Conservation (phyloP, 495 filamentous ascomycete genomes). For the Neurospora sp. region DNA sequence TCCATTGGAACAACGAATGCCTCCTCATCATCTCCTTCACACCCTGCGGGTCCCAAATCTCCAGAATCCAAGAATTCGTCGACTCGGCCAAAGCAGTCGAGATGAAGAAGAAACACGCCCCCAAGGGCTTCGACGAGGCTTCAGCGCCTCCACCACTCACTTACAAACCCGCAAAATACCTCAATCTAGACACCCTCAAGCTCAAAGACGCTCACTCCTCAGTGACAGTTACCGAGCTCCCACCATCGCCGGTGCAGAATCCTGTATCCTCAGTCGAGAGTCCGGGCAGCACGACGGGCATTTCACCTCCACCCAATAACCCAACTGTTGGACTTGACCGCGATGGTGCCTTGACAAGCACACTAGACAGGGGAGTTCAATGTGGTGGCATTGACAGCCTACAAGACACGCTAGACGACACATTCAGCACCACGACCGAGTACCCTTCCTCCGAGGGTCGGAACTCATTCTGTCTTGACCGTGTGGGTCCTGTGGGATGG, state of each 20-base stretch:
- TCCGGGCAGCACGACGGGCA: neutral
- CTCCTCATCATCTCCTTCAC: constrained; percentile 26
- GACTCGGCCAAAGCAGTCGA: constrained; percentile 30
- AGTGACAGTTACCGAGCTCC: neutral
- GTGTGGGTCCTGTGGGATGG: neutral
- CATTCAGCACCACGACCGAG: neutral
- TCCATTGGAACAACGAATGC: constrained; percentile 31
- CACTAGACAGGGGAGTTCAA: neutral
- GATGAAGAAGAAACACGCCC: constrained; percentile 24
- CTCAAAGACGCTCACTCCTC: neutral
- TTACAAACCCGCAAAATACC: neutral
- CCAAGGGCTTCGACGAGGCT: constrained; percentile 13
- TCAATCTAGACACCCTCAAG: neutral
- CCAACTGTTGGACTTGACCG: neutral
- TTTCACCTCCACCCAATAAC: neutral
- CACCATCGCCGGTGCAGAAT: neutral
- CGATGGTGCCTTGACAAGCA: neutral
- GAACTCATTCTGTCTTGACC: neutral
- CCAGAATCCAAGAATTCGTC: constrained; percentile 28
- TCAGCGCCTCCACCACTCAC: neutral
- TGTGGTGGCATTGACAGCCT: neutral
- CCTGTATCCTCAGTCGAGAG: neutral
- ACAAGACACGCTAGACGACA: neutral
- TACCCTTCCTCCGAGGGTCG: neutral
- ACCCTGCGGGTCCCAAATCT: constrained; percentile 19